These are phyloP conservation scores for Picochlorum sp. DNA, from an alignment of 139 green algal genomes.

Conservation along the genomic window DNA sequence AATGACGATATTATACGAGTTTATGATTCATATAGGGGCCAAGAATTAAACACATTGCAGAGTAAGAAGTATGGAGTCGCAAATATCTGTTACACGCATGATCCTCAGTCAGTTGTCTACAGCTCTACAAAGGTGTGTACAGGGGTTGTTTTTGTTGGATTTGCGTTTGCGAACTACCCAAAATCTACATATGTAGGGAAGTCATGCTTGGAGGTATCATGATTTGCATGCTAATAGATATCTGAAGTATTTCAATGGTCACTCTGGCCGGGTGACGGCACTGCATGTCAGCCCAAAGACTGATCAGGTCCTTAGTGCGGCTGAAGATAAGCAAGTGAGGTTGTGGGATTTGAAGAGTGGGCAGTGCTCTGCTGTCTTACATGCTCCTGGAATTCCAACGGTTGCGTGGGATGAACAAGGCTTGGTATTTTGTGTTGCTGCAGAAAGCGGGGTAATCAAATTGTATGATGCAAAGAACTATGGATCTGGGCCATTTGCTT, in stretches of 20 bases:
- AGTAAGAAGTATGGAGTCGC: conserved; percentile 78
- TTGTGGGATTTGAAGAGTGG: conserved; percentile 82
- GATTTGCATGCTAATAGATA: conserved; percentile 75
- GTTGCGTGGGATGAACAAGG: conserved; percentile 72
- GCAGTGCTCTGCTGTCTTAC: conserved; percentile 56
- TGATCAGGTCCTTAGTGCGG: conserved; percentile 72
- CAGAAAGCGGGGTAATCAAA: conserved; percentile 64
- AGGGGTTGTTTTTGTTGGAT: not conserved
- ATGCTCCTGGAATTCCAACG: conserved; percentile 44
- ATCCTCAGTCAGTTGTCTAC: conserved; percentile 55
- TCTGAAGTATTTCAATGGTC: conserved; percentile 78
- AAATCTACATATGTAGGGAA: conserved; percentile 5
- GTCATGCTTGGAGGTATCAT: conserved; percentile 74
- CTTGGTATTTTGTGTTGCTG: conserved; percentile 79
- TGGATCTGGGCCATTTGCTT: conserved; percentile 73
- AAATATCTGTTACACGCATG: conserved; percentile 75
- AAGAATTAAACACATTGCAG: conserved; percentile 41
- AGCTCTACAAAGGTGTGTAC: conserved; percentile 64
- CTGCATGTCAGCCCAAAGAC: conserved; percentile 70
- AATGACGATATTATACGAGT: conserved; percentile 79
- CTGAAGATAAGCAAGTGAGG: conserved; percentile 55
- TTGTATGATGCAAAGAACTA: conserved; percentile 79
- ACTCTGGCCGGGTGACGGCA: conserved; percentile 61
- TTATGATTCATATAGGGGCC: conserved; percentile 62
- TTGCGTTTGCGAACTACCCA: too few species aligned